Percentiles rank a stretch among this genome's conserved stretches.
These are phyloP conservation scores for Microbotryum violaceum DNA, from an alignment of 1,284 basidiomycete genomes.

Conservation along the genomic window DNA sequence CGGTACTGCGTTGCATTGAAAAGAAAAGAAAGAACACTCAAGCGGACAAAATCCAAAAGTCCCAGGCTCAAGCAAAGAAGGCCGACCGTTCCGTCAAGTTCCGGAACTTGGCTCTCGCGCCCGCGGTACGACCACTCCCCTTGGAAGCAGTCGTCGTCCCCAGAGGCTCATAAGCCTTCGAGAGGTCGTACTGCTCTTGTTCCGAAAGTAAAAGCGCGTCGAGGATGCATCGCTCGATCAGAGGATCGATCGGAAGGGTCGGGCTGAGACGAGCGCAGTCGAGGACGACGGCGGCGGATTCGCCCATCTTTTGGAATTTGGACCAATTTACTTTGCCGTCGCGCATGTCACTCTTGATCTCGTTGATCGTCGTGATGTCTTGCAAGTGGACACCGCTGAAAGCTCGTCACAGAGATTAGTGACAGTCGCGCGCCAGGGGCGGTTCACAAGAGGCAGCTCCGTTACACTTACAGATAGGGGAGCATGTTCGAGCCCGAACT, in stretches of 20 bases:
- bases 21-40: too few relatives aligned
- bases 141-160: not conserved
- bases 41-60: too few relatives aligned
- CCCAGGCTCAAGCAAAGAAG: too few relatives aligned
- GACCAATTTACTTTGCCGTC: conserved; percentile 38
- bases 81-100: not conserved
- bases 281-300: conserved; percentile 32
- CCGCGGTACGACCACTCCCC: not conserved
- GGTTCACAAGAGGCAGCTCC: not conserved
- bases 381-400: conserved; percentile 38
- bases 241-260: conserved; percentile 23
- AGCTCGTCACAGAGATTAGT: not conserved
- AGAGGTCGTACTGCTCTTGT: conserved; percentile 25
- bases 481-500: conserved; percentile 33
- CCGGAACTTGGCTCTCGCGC: not conserved
- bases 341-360: conserved; percentile 36
- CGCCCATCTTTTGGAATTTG: conserved; percentile 36
- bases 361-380: conserved; percentile 37
- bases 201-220: conserved; percentile 16
- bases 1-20: too few relatives aligned
- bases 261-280: conserved; percentile 33
- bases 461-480: conserved; percentile 35
- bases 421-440: not conserved
- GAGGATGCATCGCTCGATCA: conserved; percentile 22
- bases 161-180: conserved; percentile 21